A percentile compares a stretch with the other conserved stretches of the same genome.
phyloP scores from a whole-genome alignment of 768 basidiomycete species.

The Lactarius evosmus region DNA sequence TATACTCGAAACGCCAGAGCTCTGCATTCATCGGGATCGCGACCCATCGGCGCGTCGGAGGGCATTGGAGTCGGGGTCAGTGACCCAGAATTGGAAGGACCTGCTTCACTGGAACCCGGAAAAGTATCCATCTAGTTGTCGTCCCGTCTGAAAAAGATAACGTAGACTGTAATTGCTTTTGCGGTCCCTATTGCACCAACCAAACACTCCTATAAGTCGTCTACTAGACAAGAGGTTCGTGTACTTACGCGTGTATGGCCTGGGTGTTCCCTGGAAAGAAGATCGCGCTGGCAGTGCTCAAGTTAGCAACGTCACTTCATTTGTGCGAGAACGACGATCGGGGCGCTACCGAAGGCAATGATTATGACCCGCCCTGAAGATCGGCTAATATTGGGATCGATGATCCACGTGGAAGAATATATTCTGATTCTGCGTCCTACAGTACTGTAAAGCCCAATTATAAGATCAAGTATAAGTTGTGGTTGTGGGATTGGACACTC shows the following conservation, averaged over 20 bases:
- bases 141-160: background rate
- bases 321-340: background rate
- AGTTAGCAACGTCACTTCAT: background rate
- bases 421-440: background rate
- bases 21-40: background rate
- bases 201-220: background rate
- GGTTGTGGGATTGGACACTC: too few species aligned
- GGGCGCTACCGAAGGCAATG: background rate
- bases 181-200: background rate
- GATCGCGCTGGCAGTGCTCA: background rate
- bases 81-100: background rate
- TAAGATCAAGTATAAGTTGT: background rate
- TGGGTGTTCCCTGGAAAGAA: background rate
- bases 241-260: constrained; percentile 1
- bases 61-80: background rate
- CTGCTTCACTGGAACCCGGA: background rate
- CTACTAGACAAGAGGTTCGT: background rate
- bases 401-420: background rate
- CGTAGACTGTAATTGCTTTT: background rate
- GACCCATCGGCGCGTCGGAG: background rate
- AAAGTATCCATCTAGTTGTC: constrained; percentile 1
- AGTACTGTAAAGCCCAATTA: background rate
- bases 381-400: background rate
- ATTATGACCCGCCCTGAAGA: background rate
- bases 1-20: constrained; percentile 23